Percentiles rank a stretch among this genome's conserved stretches.
Evolutionary conservation across 768 basidiomycete genomes (phyloP).

Genomic region (Leccinum truebloodii): DNA sequence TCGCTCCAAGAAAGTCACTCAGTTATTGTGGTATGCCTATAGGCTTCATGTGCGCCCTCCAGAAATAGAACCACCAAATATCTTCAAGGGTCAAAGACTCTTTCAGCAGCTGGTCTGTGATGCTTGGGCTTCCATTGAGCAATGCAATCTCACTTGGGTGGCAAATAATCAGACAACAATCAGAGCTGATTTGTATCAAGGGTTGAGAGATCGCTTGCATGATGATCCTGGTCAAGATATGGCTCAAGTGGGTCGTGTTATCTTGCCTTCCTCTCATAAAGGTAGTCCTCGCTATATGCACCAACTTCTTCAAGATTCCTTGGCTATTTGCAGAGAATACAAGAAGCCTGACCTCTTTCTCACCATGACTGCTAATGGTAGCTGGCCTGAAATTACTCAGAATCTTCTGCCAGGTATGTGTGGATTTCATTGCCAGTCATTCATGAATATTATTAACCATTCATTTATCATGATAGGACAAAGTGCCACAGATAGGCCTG

Average conservation of each 20-base stretch:
- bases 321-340: slow-evolving; percentile 43
- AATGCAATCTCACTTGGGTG: not conserved
- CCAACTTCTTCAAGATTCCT: slow-evolving; percentile 44
- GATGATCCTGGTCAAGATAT: not conserved
- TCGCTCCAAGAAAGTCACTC: not conserved
- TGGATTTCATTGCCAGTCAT: not conserved
- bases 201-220: not conserved
- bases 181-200: not conserved
- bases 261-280: slow-evolving; percentile 38
- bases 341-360: slow-evolving; percentile 46
- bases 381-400: slow-evolving; percentile 45
- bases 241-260: not conserved
- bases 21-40: not conserved
- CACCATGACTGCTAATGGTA: slow-evolving; percentile 53
- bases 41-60: not conserved
- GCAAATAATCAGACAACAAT: not conserved
- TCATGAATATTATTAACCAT: not conserved
- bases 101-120: not conserved
- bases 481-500: slow-evolving; percentile 43
- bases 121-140: not conserved
- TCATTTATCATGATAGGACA: slow-evolving; percentile 26
- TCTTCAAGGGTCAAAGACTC: not conserved
- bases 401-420: slow-evolving; percentile 37
- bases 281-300: slow-evolving; percentile 45
- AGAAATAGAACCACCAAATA: not conserved